Evolutionary conservation across 495 filamentous ascomycete species (phyloP), one percentile per base, ranked within the genome.

Genomic region (Thermothielavioides terrestris): DNA sequence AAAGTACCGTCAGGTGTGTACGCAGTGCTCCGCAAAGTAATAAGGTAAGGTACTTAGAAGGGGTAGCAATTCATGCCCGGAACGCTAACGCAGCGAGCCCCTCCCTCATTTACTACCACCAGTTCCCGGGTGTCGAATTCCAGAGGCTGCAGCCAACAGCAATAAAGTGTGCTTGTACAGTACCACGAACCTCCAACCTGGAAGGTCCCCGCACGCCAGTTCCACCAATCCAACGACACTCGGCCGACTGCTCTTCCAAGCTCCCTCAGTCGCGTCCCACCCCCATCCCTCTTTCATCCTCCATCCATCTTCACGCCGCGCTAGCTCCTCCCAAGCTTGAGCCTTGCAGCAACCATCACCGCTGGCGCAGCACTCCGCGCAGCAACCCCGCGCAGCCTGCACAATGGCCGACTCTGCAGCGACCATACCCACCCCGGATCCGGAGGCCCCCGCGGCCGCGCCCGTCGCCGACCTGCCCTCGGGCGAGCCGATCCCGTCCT

Each of bases 391-490:
- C 26, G 23, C 11, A 35, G 20, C 45, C 21, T 22, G 15, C 39
- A 38, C 37, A 50, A 57, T 52, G 54, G 46, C 57, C 41, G 46
- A 49, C 37, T 17, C 52, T 26, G 37, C 22, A 41, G 18, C 55
- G 3, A 26, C 75, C 7, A 65, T 48, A 34, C 39, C 56, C 28
- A 26, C 44, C 30, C 12, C 45, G 27, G 23, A 30, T 4, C 32
- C 34, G 25, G 49, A 47, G 15, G 28, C 55, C 46, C 45, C 59
- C 25, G 45, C 50, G 49, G 56, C 56, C 50, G 43, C 51, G 43
- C 46, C 41, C 40, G 59, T 61, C 51, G 56, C 62, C 45, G 66
- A 69, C 58, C 66, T 71, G 36, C 67, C 66, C 45, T 66, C 68
- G 0, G 66, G 66, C 49, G 62, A 61, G 4, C 68, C 68, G 5